Base-by-base conservation (phyloP, 2,329 filamentous ascomycete species). In the Xylaria sp. region DNA sequence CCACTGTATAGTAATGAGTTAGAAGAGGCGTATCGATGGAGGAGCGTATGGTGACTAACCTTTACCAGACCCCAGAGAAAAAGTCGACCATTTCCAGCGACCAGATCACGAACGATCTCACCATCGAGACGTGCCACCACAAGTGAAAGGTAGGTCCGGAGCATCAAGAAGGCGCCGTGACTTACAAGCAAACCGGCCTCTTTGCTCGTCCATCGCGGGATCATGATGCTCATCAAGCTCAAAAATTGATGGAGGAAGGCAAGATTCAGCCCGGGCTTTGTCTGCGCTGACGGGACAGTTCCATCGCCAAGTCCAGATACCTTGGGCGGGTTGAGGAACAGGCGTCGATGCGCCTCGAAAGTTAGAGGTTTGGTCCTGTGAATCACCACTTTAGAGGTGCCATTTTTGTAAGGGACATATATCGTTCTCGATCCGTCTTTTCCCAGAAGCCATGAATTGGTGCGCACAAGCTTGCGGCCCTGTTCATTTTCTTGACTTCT, bases 171-270 rank as follows among this genome's bases (percentile, higher is more conserved):
- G 35, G 91, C 80, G 16, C 90, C 89, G 70, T 99, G 94, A 69
- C 92, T 94, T 63, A 96, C 75, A 35, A 99, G 79, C 64, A 99
- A 77, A 1, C 92, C 93, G 0, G 93, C 92, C 77, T 97, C 94
- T 73, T 99, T 99, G 74, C 92, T 96, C 13, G 88, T 88, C 89
- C 93, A 96, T 64, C 93, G 81, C 4, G 94, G 94, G 63, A 99
- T 90, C 91, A 97, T 96, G 71, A 99, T 97, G 76, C 92, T 97
- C 77, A 97, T 85, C 57, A 99, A 78, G 70, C 93, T 97, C 55
- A 97, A 81, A 69, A 99, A 97, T 75, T 99, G 94, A 73, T 99
- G 94, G 56, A 99, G 75, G 70, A 99, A 99, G 9, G 94, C 94
- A 60, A 99, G 81, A 71, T 99, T 99, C 46, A 99, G 78, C 0